Base-by-base conservation (phyloP, 805 yeast genomes). In the Debaryomyces prosopidis region DNA sequence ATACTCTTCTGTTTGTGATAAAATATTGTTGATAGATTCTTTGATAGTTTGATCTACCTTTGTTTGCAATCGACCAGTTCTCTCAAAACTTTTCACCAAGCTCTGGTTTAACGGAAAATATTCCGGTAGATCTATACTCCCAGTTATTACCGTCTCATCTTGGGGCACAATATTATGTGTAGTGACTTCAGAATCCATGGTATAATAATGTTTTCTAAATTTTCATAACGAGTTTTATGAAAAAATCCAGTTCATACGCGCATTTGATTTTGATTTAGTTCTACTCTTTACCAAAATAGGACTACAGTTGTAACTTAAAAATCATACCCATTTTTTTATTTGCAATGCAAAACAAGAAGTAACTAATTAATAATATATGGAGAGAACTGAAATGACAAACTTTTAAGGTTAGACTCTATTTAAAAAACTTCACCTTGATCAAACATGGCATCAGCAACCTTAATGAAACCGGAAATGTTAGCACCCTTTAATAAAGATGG, bases 401-500 rank as follows among this genome's bases (percentile, higher is more conserved):
- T 16, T 31, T 17, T 31, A 14, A 33, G 20, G 11, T 15, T 18
- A 4, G 12, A 40, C 26, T 36, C 31, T 20, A 31, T 44, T 62
- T 71, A 73, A 51, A 61, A 75, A 40, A 75, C 82, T 59, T 92
- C 97, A 77, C 98, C 99, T 73, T 89, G 96, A 80, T 80, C 96
- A 67, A 87, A 85, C 99, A 92, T 92, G 62, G 97, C 98, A 60
- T 88, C 94, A 58, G 96, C 97, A 63, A 92, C 99, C 83, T 92
- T 92, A 69, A 91, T 83, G 84, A 92, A 92, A 74, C 97, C 97
- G 56, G 98, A 97, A 77, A 92, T 85, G 85, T 92, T 92, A 63
- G 98, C 98, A 79, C 99, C 99, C 81, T 89, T 89, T 59, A 92
- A 96, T 65, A 92, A 81, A 40, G 98, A 92, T 62, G 99, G 99